Conservation (phyloP, 2,329 filamentous ascomycete genomes). For the Tolypocladium cylindrosporum region DNA sequence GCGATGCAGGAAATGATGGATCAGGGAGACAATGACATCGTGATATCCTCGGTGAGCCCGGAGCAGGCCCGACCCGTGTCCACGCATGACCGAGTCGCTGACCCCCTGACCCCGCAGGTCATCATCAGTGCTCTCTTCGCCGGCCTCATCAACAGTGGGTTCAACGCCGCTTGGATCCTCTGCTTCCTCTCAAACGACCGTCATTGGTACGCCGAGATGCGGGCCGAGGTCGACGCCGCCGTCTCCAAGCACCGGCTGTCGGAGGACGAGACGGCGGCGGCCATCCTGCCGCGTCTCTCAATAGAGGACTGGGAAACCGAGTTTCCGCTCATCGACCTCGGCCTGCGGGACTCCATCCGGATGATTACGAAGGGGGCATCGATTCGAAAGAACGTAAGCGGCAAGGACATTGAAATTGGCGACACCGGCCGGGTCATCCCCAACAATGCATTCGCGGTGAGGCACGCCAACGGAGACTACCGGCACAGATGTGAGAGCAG, state of each 20-base stretch:
- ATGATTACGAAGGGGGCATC: constrained; percentile 34
- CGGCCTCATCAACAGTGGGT: constrained; percentile 45
- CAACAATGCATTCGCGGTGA: constrained; percentile 29
- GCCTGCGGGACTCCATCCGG: constrained; percentile 43
- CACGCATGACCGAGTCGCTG: background rate
- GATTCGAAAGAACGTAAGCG: constrained; percentile 41
- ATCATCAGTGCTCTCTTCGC: constrained; percentile 44
- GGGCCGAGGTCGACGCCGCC: constrained; percentile 34
- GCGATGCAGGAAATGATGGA: constrained; percentile 44
- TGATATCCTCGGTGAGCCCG: constrained; percentile 29
- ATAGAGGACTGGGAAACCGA: constrained; percentile 45
- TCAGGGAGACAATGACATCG: constrained; percentile 30
- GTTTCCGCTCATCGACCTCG: constrained; percentile 41
- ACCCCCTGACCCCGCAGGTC: constrained; percentile 22
- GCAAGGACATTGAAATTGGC: constrained; percentile 32
- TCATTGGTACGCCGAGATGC: constrained; percentile 33
- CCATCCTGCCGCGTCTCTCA: constrained; percentile 31
- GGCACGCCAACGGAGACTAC: background rate
- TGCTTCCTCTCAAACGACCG: constrained; percentile 35
- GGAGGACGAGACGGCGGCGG: constrained; percentile 17
- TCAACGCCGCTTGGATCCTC: constrained; percentile 44
- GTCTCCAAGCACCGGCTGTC: constrained; percentile 29
- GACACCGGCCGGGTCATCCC: constrained; percentile 39
- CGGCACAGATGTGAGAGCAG: background rate
- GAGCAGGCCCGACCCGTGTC: background rate